Percentiles rank a stretch among this genome's conserved stretches.
These are phyloP conservation scores for Noccaea caerulescens DNA, from an alignment of 345 rosid genomes.

Conservation along the genomic window DNA sequence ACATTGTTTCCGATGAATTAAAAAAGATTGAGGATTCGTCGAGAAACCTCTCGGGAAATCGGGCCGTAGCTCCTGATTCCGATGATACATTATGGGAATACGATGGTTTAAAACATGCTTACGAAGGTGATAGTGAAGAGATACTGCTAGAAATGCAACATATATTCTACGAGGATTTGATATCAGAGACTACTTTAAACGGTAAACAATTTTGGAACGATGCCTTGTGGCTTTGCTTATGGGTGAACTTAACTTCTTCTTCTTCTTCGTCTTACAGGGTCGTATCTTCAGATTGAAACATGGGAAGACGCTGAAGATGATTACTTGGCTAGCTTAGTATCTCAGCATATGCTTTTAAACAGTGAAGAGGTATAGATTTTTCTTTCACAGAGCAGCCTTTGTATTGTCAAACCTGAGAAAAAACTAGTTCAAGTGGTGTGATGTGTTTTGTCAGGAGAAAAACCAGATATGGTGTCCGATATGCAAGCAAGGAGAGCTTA, in stretches of 20 bases:
- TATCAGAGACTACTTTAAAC: constrained; percentile 40
- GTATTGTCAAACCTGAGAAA: neutral
- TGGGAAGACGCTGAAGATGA: constrained; percentile 94
- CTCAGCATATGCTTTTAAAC: constrained; percentile 74
- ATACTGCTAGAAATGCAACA: constrained; percentile 87
- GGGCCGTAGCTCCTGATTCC: constrained; percentile 23
- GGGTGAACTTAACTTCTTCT: constrained; percentile 6
- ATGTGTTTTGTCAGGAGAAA: constrained; percentile 41
- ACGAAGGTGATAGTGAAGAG: constrained; percentile 80
- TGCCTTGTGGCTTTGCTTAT: neutral
- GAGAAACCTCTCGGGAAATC: constrained; percentile 30
- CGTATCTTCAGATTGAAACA: constrained; percentile 39
- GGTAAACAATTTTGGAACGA: constrained; percentile 42
- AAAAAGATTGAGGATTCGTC: constrained; percentile 59
- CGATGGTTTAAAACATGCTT: constrained; percentile 64
- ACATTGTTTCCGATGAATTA: constrained; percentile 76
- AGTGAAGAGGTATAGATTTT: constrained; percentile 53
- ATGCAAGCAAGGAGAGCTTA: constrained; percentile 79
- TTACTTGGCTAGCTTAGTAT: constrained; percentile 77
- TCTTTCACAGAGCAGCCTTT: neutral
- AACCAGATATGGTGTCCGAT: constrained; percentile 86
- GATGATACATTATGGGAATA: constrained; percentile 85
- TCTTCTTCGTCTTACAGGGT: constrained; percentile 10
- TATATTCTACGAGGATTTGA: constrained; percentile 80
- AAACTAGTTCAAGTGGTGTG: constrained; percentile 10